phyloP scores from a whole-genome alignment of 163 green algal species.

The Scenedesmus sp. region DNA sequence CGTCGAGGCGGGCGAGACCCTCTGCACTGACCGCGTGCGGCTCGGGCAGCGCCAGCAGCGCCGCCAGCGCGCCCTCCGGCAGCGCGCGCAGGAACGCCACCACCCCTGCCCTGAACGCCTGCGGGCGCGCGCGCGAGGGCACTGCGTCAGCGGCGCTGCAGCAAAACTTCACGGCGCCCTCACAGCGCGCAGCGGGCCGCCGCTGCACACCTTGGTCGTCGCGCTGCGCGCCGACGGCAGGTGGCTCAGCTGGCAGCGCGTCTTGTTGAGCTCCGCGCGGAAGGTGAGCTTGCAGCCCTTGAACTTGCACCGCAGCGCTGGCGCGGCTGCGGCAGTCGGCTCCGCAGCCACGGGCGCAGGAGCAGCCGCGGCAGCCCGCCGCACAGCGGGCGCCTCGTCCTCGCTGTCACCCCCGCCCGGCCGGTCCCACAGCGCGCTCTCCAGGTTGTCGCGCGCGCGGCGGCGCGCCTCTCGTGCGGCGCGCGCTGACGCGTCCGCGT shows the following conservation, averaged over 20 bases:
- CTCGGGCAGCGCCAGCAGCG: slow-evolving; percentile 30
- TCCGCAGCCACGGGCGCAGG: background rate
- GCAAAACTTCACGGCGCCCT: background rate
- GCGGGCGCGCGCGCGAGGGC: background rate
- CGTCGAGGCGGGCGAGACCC: background rate
- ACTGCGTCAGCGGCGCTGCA: background rate
- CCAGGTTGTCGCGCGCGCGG: slow-evolving; percentile 6
- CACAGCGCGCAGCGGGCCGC: background rate
- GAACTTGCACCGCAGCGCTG: slow-evolving; percentile 16
- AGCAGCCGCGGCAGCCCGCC: background rate
- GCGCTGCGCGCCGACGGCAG: slow-evolving; percentile 31
- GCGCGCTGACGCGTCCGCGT: no score
- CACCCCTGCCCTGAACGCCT: slow-evolving; percentile 31
- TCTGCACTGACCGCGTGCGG: background rate
- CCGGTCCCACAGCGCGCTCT: slow-evolving; percentile 16
- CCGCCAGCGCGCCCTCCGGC: background rate
- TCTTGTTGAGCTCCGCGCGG: slow-evolving; percentile 11
- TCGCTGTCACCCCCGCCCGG: slow-evolving; percentile 10
- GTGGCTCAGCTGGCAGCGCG: slow-evolving; percentile 39
- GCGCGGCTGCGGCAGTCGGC: background rate
- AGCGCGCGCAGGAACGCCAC: slow-evolving; percentile 24
- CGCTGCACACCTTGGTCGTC: slow-evolving; percentile 18
- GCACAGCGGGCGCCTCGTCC: background rate
- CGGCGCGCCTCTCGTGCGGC: slow-evolving; percentile 5
- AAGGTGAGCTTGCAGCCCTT: slow-evolving; percentile 40